Conservation (phyloP, 2,329 filamentous ascomycete species). For the Talaromyces funiculosus region DNA sequence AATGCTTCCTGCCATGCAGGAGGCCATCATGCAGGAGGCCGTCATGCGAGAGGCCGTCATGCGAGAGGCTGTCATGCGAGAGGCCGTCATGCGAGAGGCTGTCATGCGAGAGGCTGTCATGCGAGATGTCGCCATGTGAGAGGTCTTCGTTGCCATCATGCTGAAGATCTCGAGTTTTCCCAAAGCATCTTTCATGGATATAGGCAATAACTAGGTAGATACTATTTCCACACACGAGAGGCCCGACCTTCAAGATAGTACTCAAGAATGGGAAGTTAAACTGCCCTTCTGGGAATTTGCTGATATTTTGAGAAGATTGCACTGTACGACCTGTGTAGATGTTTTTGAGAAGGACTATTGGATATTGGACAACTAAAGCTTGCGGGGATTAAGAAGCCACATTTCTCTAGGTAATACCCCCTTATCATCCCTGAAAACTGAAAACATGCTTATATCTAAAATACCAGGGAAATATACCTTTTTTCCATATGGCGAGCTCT, state of each 20-base stretch:
- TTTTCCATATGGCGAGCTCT: too few species aligned
- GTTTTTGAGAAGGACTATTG: too few species aligned
- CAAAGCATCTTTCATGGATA: too few species aligned
- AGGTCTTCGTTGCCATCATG: not conserved
- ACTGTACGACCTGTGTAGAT: too few species aligned
- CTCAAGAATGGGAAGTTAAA: not conserved
- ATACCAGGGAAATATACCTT: too few species aligned
- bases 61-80: not conserved
- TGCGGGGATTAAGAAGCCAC: not conserved
- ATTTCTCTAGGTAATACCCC: too few species aligned
- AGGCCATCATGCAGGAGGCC: not conserved
- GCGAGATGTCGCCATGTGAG: not conserved
- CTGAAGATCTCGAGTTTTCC: not conserved
- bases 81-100: not conserved
- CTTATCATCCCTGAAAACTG: too few species aligned
- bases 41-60: not conserved
- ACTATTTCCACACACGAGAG: not conserved
- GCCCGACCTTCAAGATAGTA: not conserved
- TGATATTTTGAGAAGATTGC: too few species aligned
- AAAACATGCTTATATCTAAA: too few species aligned
- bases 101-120: not conserved
- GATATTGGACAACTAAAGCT: slow-evolving; percentile 1
- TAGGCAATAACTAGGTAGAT: too few species aligned
- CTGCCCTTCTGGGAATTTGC: too few species aligned
- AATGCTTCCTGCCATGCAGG: not conserved